Percentiles rank a stretch among this genome's conserved stretches.
These are phyloP conservation scores for Penicillium argentinense DNA, from an alignment of 495 filamentous ascomycete species.

Conservation along the genomic window DNA sequence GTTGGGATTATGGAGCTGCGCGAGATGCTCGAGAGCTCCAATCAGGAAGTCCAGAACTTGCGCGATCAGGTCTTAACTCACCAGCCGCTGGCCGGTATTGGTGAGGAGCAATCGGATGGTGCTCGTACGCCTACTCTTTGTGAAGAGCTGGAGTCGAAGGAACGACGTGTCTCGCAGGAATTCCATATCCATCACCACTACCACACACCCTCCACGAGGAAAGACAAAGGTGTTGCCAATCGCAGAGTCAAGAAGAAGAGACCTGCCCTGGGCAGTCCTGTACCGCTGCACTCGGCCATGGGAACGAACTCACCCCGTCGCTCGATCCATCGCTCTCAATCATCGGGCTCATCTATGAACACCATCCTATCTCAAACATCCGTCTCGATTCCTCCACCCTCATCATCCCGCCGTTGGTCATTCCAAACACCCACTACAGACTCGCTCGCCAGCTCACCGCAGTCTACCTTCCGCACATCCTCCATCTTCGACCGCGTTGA, in stretches of 20 bases:
- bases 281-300: slow-evolving; percentile 58
- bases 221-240: slow-evolving; percentile 47
- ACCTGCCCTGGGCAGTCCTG: slow-evolving; percentile 50
- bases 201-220: slow-evolving; percentile 60
- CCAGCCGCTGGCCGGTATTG: slow-evolving; percentile 58
- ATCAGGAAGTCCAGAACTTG: slow-evolving; percentile 85
- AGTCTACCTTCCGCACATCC: slow-evolving; percentile 68
- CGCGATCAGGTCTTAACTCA: slow-evolving; percentile 81
- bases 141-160: slow-evolving; percentile 64
- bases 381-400: slow-evolving; percentile 54
- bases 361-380: slow-evolving; percentile 65
- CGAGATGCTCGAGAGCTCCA: slow-evolving; percentile 89
- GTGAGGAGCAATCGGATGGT: slow-evolving; percentile 19
- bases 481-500: slow-evolving; percentile 74
- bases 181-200: slow-evolving; percentile 94
- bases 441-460: slow-evolving; percentile 79
- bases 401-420: slow-evolving; percentile 60
- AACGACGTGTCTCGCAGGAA: slow-evolving; percentile 61
- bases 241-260: slow-evolving; percentile 73
- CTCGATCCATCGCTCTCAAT: slow-evolving; percentile 38
- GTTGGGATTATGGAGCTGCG: slow-evolving; percentile 85
- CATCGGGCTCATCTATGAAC: slow-evolving; percentile 51
- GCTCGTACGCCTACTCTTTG: slow-evolving; percentile 51
- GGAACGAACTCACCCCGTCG: slow-evolving; percentile 40
- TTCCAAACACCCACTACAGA: slow-evolving; percentile 65